phyloP scores from a whole-genome alignment of 2,329 filamentous ascomycete species.

The Arthroderma sp. region DNA sequence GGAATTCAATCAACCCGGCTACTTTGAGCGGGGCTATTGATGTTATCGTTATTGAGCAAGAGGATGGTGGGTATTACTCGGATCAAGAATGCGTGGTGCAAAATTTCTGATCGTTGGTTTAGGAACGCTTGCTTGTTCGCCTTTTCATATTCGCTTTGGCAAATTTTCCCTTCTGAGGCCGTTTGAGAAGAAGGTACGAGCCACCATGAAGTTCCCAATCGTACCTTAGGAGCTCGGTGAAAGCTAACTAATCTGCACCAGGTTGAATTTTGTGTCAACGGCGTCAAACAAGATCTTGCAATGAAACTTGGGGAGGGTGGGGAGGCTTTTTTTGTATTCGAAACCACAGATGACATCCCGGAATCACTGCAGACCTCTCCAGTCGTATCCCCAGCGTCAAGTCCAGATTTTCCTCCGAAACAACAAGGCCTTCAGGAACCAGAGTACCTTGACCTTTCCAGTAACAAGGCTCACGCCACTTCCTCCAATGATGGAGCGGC shows the following conservation, averaged over 20 bases:
- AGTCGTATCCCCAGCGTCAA: slow-evolving; percentile 75
- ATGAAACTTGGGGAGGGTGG: slow-evolving; percentile 98
- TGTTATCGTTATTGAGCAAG: slow-evolving; percentile 94
- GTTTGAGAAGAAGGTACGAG: slow-evolving; percentile 72
- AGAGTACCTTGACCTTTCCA: slow-evolving; percentile 35
- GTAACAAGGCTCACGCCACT: slow-evolving; percentile 12
- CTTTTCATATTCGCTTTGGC: slow-evolving; percentile 96
- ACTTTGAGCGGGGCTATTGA: slow-evolving; percentile 96
- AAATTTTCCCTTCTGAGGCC: slow-evolving; percentile 94
- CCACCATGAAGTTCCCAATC: too few relatives aligned
- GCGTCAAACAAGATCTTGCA: slow-evolving; percentile 76
- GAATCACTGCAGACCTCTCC: slow-evolving; percentile 88
- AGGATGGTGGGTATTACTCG: slow-evolving; percentile 52
- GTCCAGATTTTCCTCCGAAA: slow-evolving; percentile 42
- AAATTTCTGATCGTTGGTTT: slow-evolving; percentile 7
- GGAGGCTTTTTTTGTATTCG: slow-evolving; percentile 97
- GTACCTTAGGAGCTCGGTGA: background rate
- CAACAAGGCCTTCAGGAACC: slow-evolving; percentile 34
- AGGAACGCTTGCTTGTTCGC: slow-evolving; percentile 71
- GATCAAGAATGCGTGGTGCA: background rate
- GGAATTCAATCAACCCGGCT: slow-evolving; percentile 98
- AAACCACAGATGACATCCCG: slow-evolving; percentile 86
- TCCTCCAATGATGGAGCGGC: slow-evolving; percentile 7
- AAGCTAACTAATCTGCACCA: slow-evolving; percentile 11
- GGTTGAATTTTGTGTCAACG: slow-evolving; percentile 94